Conservation (phyloP, 768 basidiomycete genomes). For the Tricholomella constricta region DNA sequence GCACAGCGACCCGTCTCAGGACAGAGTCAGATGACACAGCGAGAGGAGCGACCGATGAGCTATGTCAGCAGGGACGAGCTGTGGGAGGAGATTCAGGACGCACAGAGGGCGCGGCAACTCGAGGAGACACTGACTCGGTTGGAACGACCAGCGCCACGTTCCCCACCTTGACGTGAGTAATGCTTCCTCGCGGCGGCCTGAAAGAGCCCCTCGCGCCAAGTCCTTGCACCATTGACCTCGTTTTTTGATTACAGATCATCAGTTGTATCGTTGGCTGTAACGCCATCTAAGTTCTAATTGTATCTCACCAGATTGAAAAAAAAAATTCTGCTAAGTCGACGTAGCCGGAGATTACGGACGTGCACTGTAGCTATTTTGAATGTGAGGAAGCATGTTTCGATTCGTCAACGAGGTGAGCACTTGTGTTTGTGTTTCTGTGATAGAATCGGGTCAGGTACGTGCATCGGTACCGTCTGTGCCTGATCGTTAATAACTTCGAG, state of each 20-base stretch:
- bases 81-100: conserved; percentile 57
- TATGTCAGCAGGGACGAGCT: conserved; percentile 56
- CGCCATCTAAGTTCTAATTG: neutral
- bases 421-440: neutral
- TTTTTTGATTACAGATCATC: neutral
- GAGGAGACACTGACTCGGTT: conserved; percentile 58
- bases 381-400: too few species aligned
- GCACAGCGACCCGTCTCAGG: conserved; percentile 47
- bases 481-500: conserved; percentile 11
- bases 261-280: neutral
- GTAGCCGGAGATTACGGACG: neutral
- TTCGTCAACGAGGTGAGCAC: too few species aligned
- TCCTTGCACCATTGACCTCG: neutral
- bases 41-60: conserved; percentile 49
- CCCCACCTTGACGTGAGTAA: conserved; percentile 4
- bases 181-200: neutral
- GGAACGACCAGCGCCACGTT: conserved; percentile 32
- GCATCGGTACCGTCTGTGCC: conserved; percentile 3
- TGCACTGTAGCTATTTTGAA: neutral
- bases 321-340: neutral
- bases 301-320: neutral
- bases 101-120: conserved; percentile 51
- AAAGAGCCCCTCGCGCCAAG: neutral
- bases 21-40: conserved; percentile 32
- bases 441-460: neutral